Conservation (phyloP, 495 filamentous ascomycete genomes). For the Filosporella fistucella region DNA sequence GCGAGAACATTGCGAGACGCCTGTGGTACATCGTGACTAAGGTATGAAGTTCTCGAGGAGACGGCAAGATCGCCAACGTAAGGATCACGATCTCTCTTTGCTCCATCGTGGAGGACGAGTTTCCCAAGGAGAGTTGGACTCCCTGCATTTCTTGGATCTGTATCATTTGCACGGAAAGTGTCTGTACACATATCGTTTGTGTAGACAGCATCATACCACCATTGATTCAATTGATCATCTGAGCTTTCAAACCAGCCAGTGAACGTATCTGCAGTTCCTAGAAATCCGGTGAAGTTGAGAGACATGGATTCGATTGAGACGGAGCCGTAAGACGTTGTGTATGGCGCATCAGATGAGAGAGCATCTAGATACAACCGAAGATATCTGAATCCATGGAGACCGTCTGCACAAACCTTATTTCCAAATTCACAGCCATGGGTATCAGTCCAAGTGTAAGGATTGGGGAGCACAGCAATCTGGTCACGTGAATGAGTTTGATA, state of each 20-base stretch:
- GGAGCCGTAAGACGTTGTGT: constrained; percentile 32
- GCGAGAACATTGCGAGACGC: constrained; percentile 36
- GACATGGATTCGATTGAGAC: constrained; percentile 32
- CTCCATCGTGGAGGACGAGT: constrained; percentile 39
- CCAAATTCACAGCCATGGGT: constrained; percentile 32
- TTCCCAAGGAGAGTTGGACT: constrained; percentile 35
- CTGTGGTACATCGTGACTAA: constrained; percentile 35
- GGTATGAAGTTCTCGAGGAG: constrained; percentile 35
- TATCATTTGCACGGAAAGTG: constrained; percentile 31
- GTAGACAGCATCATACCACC: constrained; percentile 44
- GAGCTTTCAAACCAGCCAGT: constrained; percentile 44
- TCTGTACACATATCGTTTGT: constrained; percentile 40
- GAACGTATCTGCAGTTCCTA: constrained; percentile 39
- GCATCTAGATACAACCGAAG: constrained; percentile 40
- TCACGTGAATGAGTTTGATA: constrained; percentile 7
- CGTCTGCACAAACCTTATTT: constrained; percentile 38
- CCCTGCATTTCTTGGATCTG: constrained; percentile 32
- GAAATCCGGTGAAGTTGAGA: constrained; percentile 35
- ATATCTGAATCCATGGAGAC: constrained; percentile 44
- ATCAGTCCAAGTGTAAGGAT: constrained; percentile 36
- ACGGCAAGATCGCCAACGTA: constrained; percentile 45
- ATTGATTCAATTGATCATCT: constrained; percentile 39
- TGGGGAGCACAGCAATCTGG: constrained; percentile 31
- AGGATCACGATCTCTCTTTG: constrained; percentile 44
- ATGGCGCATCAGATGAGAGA: constrained; percentile 31